phyloP scores from a whole-genome alignment of 148 eudicot genomes.

The Chenopodium quinoa region DNA sequence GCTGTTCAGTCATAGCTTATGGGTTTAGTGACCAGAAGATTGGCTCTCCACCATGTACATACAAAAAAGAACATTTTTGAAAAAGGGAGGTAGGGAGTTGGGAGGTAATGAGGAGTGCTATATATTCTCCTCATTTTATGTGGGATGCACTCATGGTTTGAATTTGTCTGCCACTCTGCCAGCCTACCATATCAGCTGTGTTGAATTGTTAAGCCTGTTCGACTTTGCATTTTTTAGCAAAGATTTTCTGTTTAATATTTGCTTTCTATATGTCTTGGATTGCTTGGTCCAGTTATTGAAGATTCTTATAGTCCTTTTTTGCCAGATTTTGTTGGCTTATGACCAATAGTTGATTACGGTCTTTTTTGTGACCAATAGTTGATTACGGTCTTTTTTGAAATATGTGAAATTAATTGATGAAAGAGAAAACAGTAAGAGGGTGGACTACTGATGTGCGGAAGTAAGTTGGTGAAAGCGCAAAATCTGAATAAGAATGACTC shows the following conservation, averaged over 20 bases:
- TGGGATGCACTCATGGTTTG: constrained; percentile 6
- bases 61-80: not conserved
- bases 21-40: not conserved
- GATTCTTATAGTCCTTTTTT: not conserved
- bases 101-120: not conserved
- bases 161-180: constrained; percentile 19
- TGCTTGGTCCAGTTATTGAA: not conserved
- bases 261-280: not conserved
- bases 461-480: not conserved
- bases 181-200: not conserved
- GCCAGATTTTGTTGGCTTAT: not conserved
- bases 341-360: not conserved
- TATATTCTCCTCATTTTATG: not conserved
- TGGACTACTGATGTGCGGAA: not conserved
- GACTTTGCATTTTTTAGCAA: not conserved
- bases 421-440: not conserved
- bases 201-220: not conserved
- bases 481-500: not conserved
- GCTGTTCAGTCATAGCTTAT: not conserved
- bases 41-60: not conserved
- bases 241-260: not conserved
- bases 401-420: not conserved
- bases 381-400: not conserved
- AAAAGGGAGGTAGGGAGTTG: not conserved
- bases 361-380: not conserved